Evolutionary conservation across 2,329 filamentous ascomycete genomes (phyloP).

Genomic region (Teratosphaeriaceae sp.): DNA sequence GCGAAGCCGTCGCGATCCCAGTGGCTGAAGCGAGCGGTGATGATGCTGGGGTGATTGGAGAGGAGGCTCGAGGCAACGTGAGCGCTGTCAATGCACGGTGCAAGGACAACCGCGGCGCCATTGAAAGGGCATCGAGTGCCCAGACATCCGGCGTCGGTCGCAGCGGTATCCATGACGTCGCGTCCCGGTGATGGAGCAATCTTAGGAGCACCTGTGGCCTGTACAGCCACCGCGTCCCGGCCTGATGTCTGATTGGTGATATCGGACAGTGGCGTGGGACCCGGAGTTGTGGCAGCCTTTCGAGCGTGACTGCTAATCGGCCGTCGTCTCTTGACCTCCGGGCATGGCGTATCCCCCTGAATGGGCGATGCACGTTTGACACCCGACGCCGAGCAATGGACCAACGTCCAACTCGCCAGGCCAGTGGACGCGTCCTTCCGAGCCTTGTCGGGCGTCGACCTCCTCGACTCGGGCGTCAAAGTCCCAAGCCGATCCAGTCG

Average conservation of each 20-base stretch:
- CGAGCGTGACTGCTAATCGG: background rate
- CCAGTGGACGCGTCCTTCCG: background rate
- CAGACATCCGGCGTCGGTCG: background rate
- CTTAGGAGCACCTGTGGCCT: no score
- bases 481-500: constrained; percentile 23
- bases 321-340: constrained; percentile 4
- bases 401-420: constrained; percentile 5
- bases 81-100: constrained; percentile 23
- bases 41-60: constrained; percentile 12
- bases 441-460: constrained; percentile 5
- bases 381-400: background rate
- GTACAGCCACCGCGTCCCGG: no score
- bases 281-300: background rate
- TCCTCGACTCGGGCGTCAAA: constrained; percentile 10
- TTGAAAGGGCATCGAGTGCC: constrained; percentile 17
- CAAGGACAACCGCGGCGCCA: constrained; percentile 18
- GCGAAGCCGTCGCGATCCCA: constrained; percentile 27
- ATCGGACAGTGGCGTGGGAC: constrained; percentile 8
- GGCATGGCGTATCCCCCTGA: constrained; percentile 3
- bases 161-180: background rate
- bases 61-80: constrained; percentile 26
- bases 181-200: background rate
- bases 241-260: constrained; percentile 10
- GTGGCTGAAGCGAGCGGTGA: constrained; percentile 13
- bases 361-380: background rate